Base-by-base conservation (phyloP, 768 basidiomycete genomes). In the Termitomyces sp. region DNA sequence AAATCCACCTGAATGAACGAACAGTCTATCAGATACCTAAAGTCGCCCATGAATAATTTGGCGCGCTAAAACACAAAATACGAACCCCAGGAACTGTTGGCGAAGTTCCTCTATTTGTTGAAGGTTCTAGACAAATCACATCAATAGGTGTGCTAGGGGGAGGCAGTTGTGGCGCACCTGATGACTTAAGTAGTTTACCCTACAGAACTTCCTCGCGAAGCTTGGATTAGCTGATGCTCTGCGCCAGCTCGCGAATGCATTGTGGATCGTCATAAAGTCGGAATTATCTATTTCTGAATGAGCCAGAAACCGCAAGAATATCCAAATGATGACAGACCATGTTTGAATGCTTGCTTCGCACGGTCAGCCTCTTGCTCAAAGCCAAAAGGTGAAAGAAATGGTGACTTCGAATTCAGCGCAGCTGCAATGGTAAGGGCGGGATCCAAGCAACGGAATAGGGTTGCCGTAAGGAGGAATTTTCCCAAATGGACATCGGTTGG, bases 361-460 rank as follows among this genome's bases (percentile, higher is more conserved):
- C 82, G 80, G 66, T 94, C 88, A 0, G 95, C 95, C 64, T 94
- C 90, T 57, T 84, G 77, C 70, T 97, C 95, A 44, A 86, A 76
- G 3, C 96, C 95, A 57, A 96, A 83, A 0, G 96, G 95, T 3
- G 89, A 82, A 21, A 98, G 70, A 68, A 98, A 99, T 0, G 95
- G 96, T 1, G 91, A 92, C 69, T 98, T 98, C 0, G 92, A 88
- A 66, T 91, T 95, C 41, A 98, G 75, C 1, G 91, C 84, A 6
- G 96, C 96, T 16, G 93, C 94, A 58, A 99, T 95, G 5, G 96
- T 97, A 48, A 99, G 77, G n/a, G 94, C 96, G 1, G 95, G 92
- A 71, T 98, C 96, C 59, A 98, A 74, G 68, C 96, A 98, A 44
- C 85, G 83, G 69, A 98, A 91, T 38, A 94, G 69, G 2, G 88